Conservation (phyloP, 352 stramenopile genomes). For the Elongisporangium prolatum region DNA sequence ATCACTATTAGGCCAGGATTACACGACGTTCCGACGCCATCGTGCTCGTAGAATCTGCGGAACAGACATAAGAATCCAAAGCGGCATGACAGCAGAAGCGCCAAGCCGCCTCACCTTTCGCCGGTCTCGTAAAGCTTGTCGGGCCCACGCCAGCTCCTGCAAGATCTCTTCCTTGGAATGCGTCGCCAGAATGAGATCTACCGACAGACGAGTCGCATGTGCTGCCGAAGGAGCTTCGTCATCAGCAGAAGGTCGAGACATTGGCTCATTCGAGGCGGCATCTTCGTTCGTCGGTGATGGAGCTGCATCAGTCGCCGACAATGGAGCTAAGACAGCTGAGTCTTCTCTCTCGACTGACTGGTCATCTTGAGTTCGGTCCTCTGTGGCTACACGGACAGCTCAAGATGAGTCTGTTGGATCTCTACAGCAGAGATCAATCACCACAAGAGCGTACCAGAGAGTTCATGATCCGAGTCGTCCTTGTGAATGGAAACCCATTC, state of each 20-base stretch:
- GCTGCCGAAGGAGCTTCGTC: not conserved
- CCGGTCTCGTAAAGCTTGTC: slow-evolving; percentile 36
- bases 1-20: no score
- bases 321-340: not conserved
- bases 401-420: no score
- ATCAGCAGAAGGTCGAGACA: not conserved
- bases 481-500: not conserved
- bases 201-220: slow-evolving; percentile 2
- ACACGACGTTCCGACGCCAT: not conserved
- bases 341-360: slow-evolving; percentile 4
- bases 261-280: not conserved
- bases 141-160: slow-evolving; percentile 49
- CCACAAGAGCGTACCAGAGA: not conserved
- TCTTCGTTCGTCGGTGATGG: no score
- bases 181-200: slow-evolving; percentile 40
- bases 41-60: not conserved
- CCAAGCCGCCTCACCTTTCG: slow-evolving; percentile 37
- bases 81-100: not conserved
- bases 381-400: no score
- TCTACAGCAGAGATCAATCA: no score
- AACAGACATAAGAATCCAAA: not conserved
- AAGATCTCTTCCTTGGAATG: slow-evolving; percentile 45
- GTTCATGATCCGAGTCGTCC: not conserved
- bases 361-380: slow-evolving; percentile 13
- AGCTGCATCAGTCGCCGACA: not conserved